phyloP scores from a whole-genome alignment of 257 asterid genomes.

The Henckelia pumila region DNA sequence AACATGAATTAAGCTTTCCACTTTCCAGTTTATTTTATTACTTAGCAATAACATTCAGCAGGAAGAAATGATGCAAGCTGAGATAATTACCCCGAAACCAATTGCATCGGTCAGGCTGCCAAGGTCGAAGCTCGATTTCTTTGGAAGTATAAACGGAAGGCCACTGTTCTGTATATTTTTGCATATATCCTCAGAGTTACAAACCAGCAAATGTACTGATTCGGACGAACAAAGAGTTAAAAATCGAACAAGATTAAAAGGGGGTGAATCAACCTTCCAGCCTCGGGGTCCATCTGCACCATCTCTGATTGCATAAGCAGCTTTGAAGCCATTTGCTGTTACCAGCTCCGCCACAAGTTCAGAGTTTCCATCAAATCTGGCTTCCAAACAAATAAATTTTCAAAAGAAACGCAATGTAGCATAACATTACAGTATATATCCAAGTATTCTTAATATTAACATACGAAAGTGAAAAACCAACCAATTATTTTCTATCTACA shows the following conservation, averaged over 20 bases:
- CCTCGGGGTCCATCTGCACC: slow-evolving; percentile 82
- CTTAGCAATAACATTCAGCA: neutral
- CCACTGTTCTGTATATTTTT: neutral
- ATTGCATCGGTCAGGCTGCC: slow-evolving; percentile 33
- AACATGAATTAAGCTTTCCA: no score
- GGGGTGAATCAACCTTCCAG: slow-evolving; percentile 42
- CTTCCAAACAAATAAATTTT: slow-evolving; percentile 52
- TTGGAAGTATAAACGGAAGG: neutral
- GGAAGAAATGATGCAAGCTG: neutral
- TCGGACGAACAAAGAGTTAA: no score
- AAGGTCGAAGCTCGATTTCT: slow-evolving; percentile 35
- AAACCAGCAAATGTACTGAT: neutral
- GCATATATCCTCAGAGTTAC: neutral
- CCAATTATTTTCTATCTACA: no score
- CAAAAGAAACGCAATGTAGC: neutral
- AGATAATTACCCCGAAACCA: slow-evolving; percentile 29
- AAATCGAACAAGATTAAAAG: neutral
- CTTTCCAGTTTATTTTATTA: no score
- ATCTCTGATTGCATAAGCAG: slow-evolving; percentile 90
- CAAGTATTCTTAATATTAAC: no score
- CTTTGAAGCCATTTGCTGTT: slow-evolving; percentile 88
- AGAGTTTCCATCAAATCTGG: slow-evolving; percentile 98
- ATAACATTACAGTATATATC: no score
- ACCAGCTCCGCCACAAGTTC: slow-evolving; percentile 95
- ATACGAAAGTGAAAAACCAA: no score